Evolutionary conservation across 1,139 yeast genomes (phyloP).

Genomic region (Arxiozyma telluris): DNA sequence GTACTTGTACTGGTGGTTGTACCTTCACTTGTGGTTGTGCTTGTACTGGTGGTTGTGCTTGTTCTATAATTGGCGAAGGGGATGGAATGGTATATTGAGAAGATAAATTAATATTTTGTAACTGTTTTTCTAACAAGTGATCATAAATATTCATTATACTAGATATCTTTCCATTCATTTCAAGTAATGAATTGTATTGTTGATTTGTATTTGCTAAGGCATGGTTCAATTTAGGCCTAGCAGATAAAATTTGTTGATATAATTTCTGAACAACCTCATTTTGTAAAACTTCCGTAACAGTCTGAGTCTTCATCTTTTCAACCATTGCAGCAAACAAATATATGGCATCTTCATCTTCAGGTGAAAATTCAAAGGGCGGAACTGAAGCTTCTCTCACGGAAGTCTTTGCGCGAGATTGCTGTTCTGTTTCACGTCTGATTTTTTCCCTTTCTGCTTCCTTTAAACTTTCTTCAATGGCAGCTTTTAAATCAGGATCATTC

Average conservation of each 20-base stretch:
- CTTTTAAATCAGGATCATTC: constrained; percentile 83
- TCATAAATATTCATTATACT: constrained; percentile 76
- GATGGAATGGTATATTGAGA: constrained; percentile 24
- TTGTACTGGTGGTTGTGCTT: background rate
- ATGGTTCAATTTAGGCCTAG: constrained; percentile 68
- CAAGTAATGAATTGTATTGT: constrained; percentile 63
- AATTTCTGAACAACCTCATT: constrained; percentile 57
- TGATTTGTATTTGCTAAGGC: constrained; percentile 55
- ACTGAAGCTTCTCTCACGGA: constrained; percentile 16
- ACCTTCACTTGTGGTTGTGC: background rate
- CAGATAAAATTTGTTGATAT: constrained; percentile 52
- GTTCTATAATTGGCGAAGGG: constrained; percentile 13
- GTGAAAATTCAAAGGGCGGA: constrained; percentile 50
- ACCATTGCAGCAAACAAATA: constrained; percentile 61
- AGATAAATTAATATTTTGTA: constrained; percentile 25
- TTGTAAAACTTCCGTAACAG: constrained; percentile 45
- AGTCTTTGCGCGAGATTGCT: constrained; percentile 17
- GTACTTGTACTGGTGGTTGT: background rate
- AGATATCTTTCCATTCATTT: constrained; percentile 72
- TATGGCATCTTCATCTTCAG: constrained; percentile 73
- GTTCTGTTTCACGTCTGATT: constrained; percentile 15
- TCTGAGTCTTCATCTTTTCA: constrained; percentile 44
- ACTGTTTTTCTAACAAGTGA: constrained; percentile 59
- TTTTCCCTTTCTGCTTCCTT: constrained; percentile 51
- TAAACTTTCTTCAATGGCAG: constrained; percentile 92